A percentile compares a stretch with the other conserved stretches of the same genome.
Conservation (phyloP, 2,329 filamentous ascomycete species). For the Corynespora cassiicola region DNA sequence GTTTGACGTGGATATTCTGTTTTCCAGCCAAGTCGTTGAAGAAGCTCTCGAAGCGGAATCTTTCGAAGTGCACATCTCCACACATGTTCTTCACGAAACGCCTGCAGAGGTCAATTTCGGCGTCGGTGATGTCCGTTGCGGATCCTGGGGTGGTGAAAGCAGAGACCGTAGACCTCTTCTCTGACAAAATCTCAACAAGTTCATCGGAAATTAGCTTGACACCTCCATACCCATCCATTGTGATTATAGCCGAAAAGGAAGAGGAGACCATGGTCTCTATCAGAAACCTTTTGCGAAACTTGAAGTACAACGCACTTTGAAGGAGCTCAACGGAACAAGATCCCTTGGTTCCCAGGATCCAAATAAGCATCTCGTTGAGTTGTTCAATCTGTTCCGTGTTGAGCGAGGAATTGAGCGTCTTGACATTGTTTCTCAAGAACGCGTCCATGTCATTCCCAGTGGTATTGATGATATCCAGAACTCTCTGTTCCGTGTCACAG, state of each 20-base stretch:
- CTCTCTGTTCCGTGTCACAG: conserved; percentile 19
- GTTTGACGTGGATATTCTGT: conserved; percentile 8
- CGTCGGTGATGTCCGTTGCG: conserved; percentile 1
- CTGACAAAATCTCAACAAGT: conserved; percentile 5
- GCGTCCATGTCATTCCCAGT: conserved; percentile 10
- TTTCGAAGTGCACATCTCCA: conserved; percentile 9
- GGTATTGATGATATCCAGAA: conserved; percentile 17
- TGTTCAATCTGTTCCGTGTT: conserved; percentile 11
- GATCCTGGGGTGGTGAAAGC: background rate
- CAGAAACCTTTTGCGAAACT: conserved; percentile 7
- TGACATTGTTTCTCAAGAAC: conserved; percentile 4
- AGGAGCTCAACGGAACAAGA: conserved; percentile 13
- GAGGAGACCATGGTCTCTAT: conserved; percentile 10
- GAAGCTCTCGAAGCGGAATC: conserved; percentile 16
- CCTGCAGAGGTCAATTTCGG: conserved; percentile 14
- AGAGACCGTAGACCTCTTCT: too few relatives aligned
- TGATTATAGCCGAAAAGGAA: conserved; percentile 12
- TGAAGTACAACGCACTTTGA: conserved; percentile 16
- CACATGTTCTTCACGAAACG: conserved; percentile 12
- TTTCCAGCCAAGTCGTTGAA: conserved; percentile 13
- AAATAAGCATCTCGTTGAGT: conserved; percentile 19
- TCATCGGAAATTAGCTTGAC: conserved; percentile 12
- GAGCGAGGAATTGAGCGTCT: conserved; percentile 8
- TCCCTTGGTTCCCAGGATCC: conserved; percentile 13
- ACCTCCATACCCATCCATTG: conserved; percentile 2